phyloP scores from a whole-genome alignment of 768 basidiomycete species.

The Lactarius tabidus region DNA sequence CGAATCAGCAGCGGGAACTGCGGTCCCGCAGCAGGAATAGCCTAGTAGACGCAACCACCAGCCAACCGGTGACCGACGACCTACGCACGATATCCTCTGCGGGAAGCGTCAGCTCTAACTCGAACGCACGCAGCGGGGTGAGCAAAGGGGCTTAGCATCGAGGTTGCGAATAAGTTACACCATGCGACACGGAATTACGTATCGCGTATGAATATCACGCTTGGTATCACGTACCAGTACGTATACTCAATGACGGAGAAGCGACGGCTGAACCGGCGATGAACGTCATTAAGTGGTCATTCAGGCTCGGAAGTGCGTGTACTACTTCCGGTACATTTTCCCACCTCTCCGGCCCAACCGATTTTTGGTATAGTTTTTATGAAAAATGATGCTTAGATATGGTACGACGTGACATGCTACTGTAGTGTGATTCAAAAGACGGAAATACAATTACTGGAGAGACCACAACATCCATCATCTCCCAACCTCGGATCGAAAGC shows the following conservation, averaged over 20 bases:
- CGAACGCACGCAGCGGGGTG: slow-evolving; percentile 27
- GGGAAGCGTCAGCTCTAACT: slow-evolving; percentile 23
- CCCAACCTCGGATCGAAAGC: too few relatives aligned
- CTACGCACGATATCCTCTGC: slow-evolving; percentile 19
- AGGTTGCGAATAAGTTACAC: background rate
- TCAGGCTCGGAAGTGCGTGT: slow-evolving; percentile 18
- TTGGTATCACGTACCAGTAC: slow-evolving; percentile 1
- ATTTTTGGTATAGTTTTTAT: too few relatives aligned
- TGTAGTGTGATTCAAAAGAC: too few relatives aligned
- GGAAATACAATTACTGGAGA: too few relatives aligned
- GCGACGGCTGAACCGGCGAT: slow-evolving; percentile 31
- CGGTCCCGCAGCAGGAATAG: slow-evolving; percentile 16
- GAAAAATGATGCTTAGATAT: too few relatives aligned
- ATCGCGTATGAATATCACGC: too few relatives aligned
- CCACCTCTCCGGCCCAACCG: slow-evolving; percentile 26
- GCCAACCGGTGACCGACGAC: slow-evolving; percentile 19
- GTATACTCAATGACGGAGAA: slow-evolving; percentile 30
- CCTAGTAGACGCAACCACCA: slow-evolving; percentile 15
- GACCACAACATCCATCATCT: too few relatives aligned
- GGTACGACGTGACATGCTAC: too few relatives aligned
- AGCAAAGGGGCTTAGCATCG: slow-evolving; percentile 28
- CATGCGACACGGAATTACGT: background rate
- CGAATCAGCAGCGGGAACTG: slow-evolving; percentile 23
- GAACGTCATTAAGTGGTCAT: slow-evolving; percentile 30
- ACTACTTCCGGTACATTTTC: slow-evolving; percentile 16